Percentiles rank a stretch among this genome's conserved stretches.
These are phyloP conservation scores for Chaetomiaceae sp. DNA, from an alignment of 2,329 filamentous ascomycete species.

Conservation along the genomic window DNA sequence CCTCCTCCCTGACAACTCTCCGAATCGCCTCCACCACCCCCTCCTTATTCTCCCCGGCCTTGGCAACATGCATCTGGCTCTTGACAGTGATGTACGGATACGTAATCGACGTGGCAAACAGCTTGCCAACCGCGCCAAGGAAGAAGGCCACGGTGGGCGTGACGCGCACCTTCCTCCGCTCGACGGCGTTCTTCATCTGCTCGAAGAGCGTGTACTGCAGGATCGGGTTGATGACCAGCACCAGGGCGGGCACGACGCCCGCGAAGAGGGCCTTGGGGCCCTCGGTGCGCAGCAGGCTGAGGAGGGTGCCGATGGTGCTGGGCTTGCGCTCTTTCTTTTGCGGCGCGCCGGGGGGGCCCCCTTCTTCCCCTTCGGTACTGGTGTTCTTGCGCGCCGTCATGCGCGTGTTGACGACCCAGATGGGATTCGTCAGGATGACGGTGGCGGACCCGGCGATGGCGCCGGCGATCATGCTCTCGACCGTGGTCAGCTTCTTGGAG, in stretches of 20 bases:
- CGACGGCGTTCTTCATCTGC: conserved; percentile 88
- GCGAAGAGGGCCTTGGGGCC: conserved; percentile 82
- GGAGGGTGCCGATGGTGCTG: conserved; percentile 75
- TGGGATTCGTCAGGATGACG: conserved; percentile 94
- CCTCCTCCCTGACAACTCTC: conserved; percentile 80
- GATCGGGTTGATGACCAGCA: conserved; percentile 97
- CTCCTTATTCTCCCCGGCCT: conserved; percentile 65
- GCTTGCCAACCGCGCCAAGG: conserved; percentile 87
- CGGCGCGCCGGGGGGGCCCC: conserved; percentile 27
- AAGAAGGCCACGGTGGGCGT: conserved; percentile 86
- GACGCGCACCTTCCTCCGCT: conserved; percentile 67
- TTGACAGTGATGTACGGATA: conserved; percentile 99
- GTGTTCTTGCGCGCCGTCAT: conserved; percentile 82
- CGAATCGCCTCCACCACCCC: conserved; percentile 73
- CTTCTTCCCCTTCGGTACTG: conserved; percentile 31
- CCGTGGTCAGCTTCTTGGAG: conserved; percentile 77
- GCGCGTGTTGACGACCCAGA: conserved; percentile 98
- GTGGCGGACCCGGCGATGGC: conserved; percentile 91
- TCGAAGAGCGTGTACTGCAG: conserved; percentile 98
- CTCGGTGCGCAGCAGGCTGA: conserved; percentile 76
- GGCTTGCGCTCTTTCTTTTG: conserved; percentile 47
- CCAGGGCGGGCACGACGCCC: conserved; percentile 85
- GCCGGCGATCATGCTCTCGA: conserved; percentile 93
- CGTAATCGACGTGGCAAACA: conserved; percentile 88
- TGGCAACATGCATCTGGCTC: conserved; percentile 92